Evolutionary conservation across 2,329 filamentous ascomycete species (phyloP).

Genomic region (Parascedosporium putredinis): DNA sequence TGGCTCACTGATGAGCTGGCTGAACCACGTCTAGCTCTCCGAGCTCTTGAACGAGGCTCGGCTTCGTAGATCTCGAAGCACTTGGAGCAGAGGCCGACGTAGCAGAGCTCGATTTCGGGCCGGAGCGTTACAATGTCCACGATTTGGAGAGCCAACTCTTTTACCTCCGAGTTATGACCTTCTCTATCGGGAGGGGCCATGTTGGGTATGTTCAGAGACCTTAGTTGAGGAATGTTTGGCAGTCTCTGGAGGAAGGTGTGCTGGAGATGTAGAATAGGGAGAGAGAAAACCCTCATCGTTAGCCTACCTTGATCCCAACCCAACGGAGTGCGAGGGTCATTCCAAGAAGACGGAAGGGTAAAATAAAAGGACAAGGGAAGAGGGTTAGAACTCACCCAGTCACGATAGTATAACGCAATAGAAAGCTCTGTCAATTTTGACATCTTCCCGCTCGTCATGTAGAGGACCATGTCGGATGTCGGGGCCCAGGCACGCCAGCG

Average conservation of each 20-base stretch:
- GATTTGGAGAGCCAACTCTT: slow-evolving; percentile 65
- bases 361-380: background rate
- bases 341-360: background rate
- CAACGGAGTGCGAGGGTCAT: no score
- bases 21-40: slow-evolving; percentile 14
- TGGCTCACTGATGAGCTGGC: slow-evolving; percentile 11
- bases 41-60: slow-evolving; percentile 29
- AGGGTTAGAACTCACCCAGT: slow-evolving; percentile 53
- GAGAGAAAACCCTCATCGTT: no score
- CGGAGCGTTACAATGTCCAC: slow-evolving; percentile 68
- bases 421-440: slow-evolving; percentile 59
- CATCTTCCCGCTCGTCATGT: slow-evolving; percentile 71
- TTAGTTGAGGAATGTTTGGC: slow-evolving; percentile 58
- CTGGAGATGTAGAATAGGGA: slow-evolving; percentile 26
- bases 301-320: no score
- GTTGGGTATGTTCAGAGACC: slow-evolving; percentile 60
- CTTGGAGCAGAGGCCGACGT: slow-evolving; percentile 64
- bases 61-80: slow-evolving; percentile 75
- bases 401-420: slow-evolving; percentile 60
- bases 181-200: slow-evolving; percentile 50
- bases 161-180: slow-evolving; percentile 39
- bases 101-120: slow-evolving; percentile 66
- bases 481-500: slow-evolving; percentile 50
- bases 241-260: slow-evolving; percentile 71
- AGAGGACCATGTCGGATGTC: slow-evolving; percentile 56